Percentiles rank a stretch among this genome's conserved stretches.
These are phyloP conservation scores for Handroanthus guayacan DNA, from an alignment of 257 asterid genomes.

Conservation along the genomic window DNA sequence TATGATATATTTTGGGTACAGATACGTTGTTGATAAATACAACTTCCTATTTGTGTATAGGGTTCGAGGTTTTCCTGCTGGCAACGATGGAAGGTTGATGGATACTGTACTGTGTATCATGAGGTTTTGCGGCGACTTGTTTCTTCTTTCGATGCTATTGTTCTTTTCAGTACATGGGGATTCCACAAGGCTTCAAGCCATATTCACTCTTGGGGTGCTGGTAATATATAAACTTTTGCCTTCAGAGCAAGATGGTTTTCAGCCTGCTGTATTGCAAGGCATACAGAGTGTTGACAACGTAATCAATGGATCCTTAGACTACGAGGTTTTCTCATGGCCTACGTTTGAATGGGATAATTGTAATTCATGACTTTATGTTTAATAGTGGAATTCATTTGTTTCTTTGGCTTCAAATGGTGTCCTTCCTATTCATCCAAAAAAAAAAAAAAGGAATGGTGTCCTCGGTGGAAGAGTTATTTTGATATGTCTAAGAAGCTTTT, in stretches of 20 bases:
- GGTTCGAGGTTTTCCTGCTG: slow-evolving; percentile 96
- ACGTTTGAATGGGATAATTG: slow-evolving; percentile 94
- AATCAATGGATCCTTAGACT: slow-evolving; percentile 73
- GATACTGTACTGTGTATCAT: slow-evolving; percentile 83
- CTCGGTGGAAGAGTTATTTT: too few relatives aligned
- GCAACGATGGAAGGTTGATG: slow-evolving; percentile 95
- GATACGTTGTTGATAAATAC: slow-evolving; percentile 94
- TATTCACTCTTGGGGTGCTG: slow-evolving; percentile 80
- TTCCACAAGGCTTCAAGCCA: slow-evolving; percentile 91
- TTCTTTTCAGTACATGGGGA: slow-evolving; percentile 89
- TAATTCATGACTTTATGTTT: slow-evolving; percentile 49
- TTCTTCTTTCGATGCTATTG: slow-evolving; percentile 77
- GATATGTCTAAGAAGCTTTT: too few relatives aligned
- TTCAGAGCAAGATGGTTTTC: slow-evolving; percentile 54
- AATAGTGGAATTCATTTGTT: slow-evolving; percentile 22
- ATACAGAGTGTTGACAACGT: slow-evolving; percentile 76
- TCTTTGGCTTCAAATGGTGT: slow-evolving; percentile 12
- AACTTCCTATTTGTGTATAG: slow-evolving; percentile 92
- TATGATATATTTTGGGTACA: slow-evolving; percentile 86
- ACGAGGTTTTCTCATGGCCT: slow-evolving; percentile 87
- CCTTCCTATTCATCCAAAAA: not conserved
- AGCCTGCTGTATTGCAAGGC: slow-evolving; percentile 78
- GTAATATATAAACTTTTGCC: slow-evolving; percentile 89
- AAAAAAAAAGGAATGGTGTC: too few relatives aligned
- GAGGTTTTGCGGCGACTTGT: slow-evolving; percentile 85